These are phyloP conservation scores for Hyphopichia pseudoburtonii DNA, from an alignment of 1,139 yeast genomes.

Conservation along the genomic window DNA sequence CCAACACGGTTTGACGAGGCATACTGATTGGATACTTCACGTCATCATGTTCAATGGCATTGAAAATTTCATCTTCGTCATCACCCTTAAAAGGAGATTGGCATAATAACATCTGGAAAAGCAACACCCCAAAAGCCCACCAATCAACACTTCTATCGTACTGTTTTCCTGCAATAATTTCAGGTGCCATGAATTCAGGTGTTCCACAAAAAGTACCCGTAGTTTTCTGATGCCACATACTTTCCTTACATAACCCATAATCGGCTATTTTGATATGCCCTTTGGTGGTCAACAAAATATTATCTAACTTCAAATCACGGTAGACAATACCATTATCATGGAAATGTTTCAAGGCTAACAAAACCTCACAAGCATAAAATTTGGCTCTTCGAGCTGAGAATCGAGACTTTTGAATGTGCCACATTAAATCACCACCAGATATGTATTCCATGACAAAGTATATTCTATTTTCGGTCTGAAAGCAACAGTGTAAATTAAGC, in stretches of 20 bases:
- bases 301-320: constrained; percentile 94
- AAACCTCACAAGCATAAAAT: constrained; percentile 95
- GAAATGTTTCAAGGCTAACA: constrained; percentile 85
- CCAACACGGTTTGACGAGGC: constrained; percentile 96
- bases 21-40: constrained; percentile 97
- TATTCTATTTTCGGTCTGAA: constrained; percentile 95
- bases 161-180: constrained; percentile 86
- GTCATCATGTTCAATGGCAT: constrained; percentile 96
- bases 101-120: constrained; percentile 94
- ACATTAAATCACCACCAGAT: constrained; percentile 98
- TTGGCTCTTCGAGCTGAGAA: constrained; percentile 91
- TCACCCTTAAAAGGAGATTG: constrained; percentile 98
- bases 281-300: constrained; percentile 78
- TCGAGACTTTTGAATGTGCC: constrained; percentile 95
- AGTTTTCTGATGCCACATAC: constrained; percentile 88
- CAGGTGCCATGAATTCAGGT: constrained; percentile 99
- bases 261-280: constrained; percentile 99
- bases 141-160: constrained; percentile 96
- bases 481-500: constrained; percentile 87
- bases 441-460: constrained; percentile 98
- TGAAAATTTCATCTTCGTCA: constrained; percentile 96
- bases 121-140: constrained; percentile 99
- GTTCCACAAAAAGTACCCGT: constrained; percentile 98
- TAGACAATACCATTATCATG: constrained; percentile 96
- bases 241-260: constrained; percentile 94